Percentiles rank a stretch among this genome's conserved stretches.
phyloP scores from a whole-genome alignment of 768 basidiomycete species.

The Russula virescens region DNA sequence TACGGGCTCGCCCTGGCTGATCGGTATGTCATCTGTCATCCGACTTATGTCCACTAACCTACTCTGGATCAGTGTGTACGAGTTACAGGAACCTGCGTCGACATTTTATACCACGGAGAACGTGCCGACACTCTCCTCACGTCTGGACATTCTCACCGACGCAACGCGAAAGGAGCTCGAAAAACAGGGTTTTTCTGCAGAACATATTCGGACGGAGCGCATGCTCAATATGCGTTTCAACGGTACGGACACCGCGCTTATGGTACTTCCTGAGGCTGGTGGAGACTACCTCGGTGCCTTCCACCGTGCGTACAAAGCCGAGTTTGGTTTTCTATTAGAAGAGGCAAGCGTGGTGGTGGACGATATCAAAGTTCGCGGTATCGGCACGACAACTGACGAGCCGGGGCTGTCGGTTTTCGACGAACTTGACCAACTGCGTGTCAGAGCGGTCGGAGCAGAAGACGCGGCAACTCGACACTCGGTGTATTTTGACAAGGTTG shows the following conservation, averaged over 20 bases:
- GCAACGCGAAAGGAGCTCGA: conserved; percentile 63
- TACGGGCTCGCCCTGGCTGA: conserved; percentile 93
- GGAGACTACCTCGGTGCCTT: conserved; percentile 79
- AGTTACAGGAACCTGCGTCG: conserved; percentile 87
- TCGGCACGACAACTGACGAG: conserved; percentile 83
- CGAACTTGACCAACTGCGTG: conserved; percentile 56
- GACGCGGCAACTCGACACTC: conserved; percentile 51
- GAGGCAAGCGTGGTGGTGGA: conserved; percentile 81
- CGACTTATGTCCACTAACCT: neutral
- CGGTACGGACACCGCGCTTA: conserved; percentile 88
- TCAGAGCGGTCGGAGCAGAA: conserved; percentile 33
- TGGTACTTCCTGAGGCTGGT: conserved; percentile 60
- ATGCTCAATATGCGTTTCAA: conserved; percentile 92
- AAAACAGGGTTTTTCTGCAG: conserved; percentile 74
- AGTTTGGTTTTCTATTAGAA: conserved; percentile 90
- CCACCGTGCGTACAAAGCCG: conserved; percentile 70
- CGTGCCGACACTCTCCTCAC: conserved; percentile 46
- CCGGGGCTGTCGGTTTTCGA: conserved; percentile 74
- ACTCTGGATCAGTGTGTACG: conserved; percentile 53
- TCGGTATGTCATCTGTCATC: conserved; percentile 35
- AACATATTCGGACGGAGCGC: conserved; percentile 68
- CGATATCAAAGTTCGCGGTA: conserved; percentile 87
- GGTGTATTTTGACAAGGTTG: conserved; percentile 79
- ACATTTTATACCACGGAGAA: conserved; percentile 64
- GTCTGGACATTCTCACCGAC: conserved; percentile 62